Conservation (phyloP, 192 early-diverging fungal species). For the Coemansia sp. region DNA sequence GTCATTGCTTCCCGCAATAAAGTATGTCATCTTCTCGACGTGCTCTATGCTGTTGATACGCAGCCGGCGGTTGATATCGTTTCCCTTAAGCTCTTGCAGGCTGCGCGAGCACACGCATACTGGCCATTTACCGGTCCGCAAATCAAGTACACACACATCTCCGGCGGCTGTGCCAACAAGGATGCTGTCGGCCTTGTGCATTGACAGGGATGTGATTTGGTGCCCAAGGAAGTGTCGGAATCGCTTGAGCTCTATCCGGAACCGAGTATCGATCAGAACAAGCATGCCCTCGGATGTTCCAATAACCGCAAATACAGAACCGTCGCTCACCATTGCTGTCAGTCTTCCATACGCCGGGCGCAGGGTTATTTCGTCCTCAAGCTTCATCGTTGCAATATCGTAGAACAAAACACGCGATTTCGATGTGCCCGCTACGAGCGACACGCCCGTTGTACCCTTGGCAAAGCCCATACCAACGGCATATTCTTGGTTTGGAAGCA, state of each 20-base stretch:
- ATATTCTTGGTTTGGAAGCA: constrained; percentile 23
- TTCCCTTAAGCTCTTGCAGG: constrained; percentile 58
- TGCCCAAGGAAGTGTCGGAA: constrained; percentile 35
- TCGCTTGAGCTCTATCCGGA: constrained; percentile 36
- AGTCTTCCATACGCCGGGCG: constrained; percentile 21
- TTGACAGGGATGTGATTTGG: constrained; percentile 22
- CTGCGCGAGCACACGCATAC: constrained; percentile 54
- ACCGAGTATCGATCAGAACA: constrained; percentile 37
- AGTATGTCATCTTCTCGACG: constrained; percentile 56
- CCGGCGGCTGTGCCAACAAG: constrained; percentile 36
- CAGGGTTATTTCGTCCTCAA: constrained; percentile 20
- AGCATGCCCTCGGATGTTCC: constrained; percentile 34
- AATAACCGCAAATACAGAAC: constrained; percentile 21
- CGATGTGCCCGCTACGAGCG: constrained; percentile 38
- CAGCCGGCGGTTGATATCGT: constrained; percentile 58
- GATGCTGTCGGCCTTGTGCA: constrained; percentile 19
- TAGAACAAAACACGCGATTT: constrained; percentile 46
- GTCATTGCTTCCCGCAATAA: constrained; percentile 81
- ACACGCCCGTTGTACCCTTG: constrained; percentile 17
- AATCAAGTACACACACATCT: constrained; percentile 39
- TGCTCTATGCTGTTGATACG: constrained; percentile 63
- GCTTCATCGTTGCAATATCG: constrained; percentile 13
- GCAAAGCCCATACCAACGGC: constrained; percentile 23
- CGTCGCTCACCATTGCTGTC: constrained; percentile 23
- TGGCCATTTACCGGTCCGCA: constrained; percentile 44